Base-by-base conservation (phyloP, 306 rosid genomes). In the Medicago arabica region DNA sequence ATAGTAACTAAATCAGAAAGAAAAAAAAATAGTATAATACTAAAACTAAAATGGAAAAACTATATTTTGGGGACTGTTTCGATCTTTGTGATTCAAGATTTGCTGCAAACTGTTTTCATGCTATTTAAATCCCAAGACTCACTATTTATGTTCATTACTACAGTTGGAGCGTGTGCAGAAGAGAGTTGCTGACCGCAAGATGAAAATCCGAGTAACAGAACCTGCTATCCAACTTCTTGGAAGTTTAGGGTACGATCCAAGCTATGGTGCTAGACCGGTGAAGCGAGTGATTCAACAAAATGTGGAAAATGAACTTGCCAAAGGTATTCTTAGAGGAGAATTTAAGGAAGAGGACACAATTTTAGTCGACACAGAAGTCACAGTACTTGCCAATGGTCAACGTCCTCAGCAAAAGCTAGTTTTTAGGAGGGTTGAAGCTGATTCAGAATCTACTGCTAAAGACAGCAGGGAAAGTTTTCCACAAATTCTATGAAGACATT, bases 231-330 rank as follows among this genome's bases (percentile, higher is more conserved):
- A 90, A 80, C 97, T 92, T 75, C 99, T 95, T 43, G 97, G 93
- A 55, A 89, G 81, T 78, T 93, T 95, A 2, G 99, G 99, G 8
- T 95, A 95, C 25, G 97, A 95, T 62, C 97, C 99, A 1, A 95
- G 85, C 86, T 95, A 92, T 5, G 99, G 97, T 14, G 99, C 99
- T 25, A 90, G 99, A 80, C 97, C 99, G 3, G 99, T 95, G 47
- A 95, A 95, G 90, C 85, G 97, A 75, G 99, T 95, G 81, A 95
- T 95, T 71, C 99, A 92, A 43, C 97, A 95, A 78, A 77, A 90
- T 21, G 90, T 95, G 3, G 99, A 95, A 78, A 95, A 95, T 43
- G 97, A 92, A 82, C 91, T 95, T 23, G 99, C 99, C 28, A 95
- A 89, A 83, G 96, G 97, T 41, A 95, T 95, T 50, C 78, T 95